Conservation (phyloP, 1,284 basidiomycete species). For the Boletus semigastroideus region DNA sequence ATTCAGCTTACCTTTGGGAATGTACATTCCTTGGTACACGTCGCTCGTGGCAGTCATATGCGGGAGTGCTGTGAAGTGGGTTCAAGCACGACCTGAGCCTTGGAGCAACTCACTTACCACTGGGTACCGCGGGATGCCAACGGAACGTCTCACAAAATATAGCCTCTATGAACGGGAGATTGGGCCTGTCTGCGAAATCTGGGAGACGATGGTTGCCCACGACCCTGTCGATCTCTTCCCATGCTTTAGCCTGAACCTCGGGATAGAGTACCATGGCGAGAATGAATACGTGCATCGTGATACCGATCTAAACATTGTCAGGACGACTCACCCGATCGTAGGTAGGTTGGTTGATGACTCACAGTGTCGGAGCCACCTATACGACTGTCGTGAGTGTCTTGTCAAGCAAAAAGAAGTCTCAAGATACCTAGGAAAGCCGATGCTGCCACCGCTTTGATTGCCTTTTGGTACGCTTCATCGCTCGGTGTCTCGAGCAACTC, state of each 20-base stretch:
- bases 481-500: slow-evolving; percentile 13
- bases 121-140: slow-evolving; percentile 26
- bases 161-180: slow-evolving; percentile 30
- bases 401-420: too few relatives aligned
- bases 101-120: slow-evolving; percentile 14
- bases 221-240: slow-evolving; percentile 29
- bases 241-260: slow-evolving; percentile 25
- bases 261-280: slow-evolving; percentile 35
- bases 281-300: slow-evolving; percentile 20
- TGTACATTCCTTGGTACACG: slow-evolving; percentile 33
- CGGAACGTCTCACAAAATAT: slow-evolving; percentile 26
- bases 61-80: slow-evolving; percentile 22
- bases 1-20: slow-evolving; percentile 28
- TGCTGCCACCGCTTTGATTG: slow-evolving; percentile 27
- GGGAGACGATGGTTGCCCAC: slow-evolving; percentile 31
- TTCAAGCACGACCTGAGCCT: neutral
- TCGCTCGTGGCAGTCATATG: slow-evolving; percentile 27
- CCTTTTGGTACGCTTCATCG: slow-evolving; percentile 5
- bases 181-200: slow-evolving; percentile 24
- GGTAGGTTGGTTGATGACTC: neutral
- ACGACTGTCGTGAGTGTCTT: neutral
- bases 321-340: neutral
- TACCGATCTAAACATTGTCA: slow-evolving; percentile 16
- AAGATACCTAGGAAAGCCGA: slow-evolving; percentile 28
- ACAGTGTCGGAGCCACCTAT: slow-evolving; percentile 33